These are phyloP conservation scores for Solanum dulcamara DNA, from an alignment of 257 asterid genomes.

Conservation along the genomic window DNA sequence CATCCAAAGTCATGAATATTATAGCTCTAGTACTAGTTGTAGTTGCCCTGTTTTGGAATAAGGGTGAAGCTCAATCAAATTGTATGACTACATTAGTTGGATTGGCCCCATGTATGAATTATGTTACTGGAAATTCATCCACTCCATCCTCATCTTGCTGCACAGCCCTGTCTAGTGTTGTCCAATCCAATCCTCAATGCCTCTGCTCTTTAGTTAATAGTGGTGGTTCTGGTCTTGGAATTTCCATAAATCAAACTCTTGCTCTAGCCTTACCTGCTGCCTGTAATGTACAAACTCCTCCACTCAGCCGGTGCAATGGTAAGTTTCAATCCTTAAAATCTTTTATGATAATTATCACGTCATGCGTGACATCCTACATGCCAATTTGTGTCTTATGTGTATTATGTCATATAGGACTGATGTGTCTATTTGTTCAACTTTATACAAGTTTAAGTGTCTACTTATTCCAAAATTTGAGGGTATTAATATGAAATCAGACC, in stretches of 20 bases:
- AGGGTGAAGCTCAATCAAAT: constrained; percentile 25
- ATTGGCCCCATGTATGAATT: constrained; percentile 36
- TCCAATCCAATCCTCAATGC: constrained; percentile 36
- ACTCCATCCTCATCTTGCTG: constrained; percentile 39
- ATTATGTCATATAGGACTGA: too few relatives aligned
- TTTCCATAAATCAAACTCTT: constrained; percentile 35
- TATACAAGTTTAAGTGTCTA: too few relatives aligned
- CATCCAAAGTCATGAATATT: constrained; percentile 1
- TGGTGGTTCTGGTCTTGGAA: constrained; percentile 17
- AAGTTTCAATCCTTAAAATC: background rate
- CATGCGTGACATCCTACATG: too few relatives aligned
- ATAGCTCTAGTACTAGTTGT: constrained; percentile 4
- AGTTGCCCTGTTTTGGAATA: background rate
- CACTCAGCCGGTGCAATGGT: constrained; percentile 35
- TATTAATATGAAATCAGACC: too few relatives aligned
- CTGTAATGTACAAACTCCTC: constrained; percentile 41
- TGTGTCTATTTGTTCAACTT: too few relatives aligned
- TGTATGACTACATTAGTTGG: constrained; percentile 31
- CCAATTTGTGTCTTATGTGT: too few relatives aligned
- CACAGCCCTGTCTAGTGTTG: constrained; percentile 24
- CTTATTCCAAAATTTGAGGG: too few relatives aligned
- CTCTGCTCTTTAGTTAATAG: constrained; percentile 32
- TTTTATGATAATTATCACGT: background rate
- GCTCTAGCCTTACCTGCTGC: constrained; percentile 40
- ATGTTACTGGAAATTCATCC: constrained; percentile 34